These are phyloP conservation scores for Talaromyces nanjingensis DNA, from an alignment of 495 filamentous ascomycete species.

Conservation along the genomic window DNA sequence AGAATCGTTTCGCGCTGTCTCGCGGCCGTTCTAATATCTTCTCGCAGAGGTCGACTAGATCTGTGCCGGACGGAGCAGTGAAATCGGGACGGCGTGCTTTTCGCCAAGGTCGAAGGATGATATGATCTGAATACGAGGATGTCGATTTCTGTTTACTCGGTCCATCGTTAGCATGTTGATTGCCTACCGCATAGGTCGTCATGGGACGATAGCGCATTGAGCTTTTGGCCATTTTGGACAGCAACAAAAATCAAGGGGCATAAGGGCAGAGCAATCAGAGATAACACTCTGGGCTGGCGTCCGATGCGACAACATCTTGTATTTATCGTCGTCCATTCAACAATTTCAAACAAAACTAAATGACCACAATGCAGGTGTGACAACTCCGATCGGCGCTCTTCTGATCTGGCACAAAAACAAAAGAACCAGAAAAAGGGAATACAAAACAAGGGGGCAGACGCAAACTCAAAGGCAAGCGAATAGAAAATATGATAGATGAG, in stretches of 20 bases:
- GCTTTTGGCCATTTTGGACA: not conserved
- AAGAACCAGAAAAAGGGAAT: not conserved
- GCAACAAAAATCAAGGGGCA: not conserved
- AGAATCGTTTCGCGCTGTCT: conserved; percentile 29
- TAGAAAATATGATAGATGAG: conserved; percentile 7
- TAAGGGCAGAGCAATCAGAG: not conserved
- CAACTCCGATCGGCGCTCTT: not conserved
- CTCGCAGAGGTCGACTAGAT: not conserved
- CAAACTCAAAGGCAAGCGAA: too few relatives aligned
- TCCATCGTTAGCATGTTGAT: conserved; percentile 4
- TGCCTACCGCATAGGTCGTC: conserved; percentile 4
- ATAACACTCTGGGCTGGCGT: not conserved
- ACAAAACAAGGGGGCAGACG: not conserved
- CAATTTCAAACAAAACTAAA: not conserved
- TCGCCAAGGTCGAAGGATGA: not conserved
- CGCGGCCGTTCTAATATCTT: not conserved
- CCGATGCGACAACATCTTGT: not conserved
- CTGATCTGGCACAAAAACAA: not conserved
- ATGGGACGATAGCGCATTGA: conserved; percentile 7
- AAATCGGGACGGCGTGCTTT: not conserved
- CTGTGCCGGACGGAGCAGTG: not conserved
- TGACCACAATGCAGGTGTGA: not conserved
- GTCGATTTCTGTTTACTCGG: not conserved
- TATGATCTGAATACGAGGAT: not conserved
- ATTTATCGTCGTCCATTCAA: not conserved